Percentiles rank a stretch among this genome's conserved stretches.
Conservation (phyloP, 331 rosid genomes). For the Acacia pycnantha region DNA sequence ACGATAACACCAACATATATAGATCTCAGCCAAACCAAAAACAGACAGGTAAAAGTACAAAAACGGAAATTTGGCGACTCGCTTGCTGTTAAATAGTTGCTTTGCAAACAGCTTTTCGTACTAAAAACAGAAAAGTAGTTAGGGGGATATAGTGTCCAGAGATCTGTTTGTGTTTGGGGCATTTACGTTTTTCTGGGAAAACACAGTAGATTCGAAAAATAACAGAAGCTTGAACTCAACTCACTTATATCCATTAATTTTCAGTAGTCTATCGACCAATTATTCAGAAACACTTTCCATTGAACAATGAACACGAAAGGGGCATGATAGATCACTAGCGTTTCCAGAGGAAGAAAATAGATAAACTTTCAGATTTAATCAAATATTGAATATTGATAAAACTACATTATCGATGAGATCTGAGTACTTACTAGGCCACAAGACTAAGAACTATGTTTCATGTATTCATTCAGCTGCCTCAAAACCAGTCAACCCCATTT, state of each 20-base stretch:
- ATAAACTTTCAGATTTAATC: conserved; percentile 15
- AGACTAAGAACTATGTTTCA: conserved; percentile 35
- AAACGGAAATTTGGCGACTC: neutral
- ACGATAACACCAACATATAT: neutral
- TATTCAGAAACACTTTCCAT: neutral
- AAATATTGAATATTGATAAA: conserved; percentile 3
- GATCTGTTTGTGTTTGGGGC: conserved; percentile 8
- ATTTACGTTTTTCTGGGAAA: neutral
- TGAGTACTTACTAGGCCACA: conserved; percentile 57
- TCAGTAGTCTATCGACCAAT: conserved; percentile 21
- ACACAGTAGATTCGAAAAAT: neutral
- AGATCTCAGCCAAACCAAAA: neutral
- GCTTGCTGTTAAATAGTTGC: neutral
- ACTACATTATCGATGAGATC: conserved; percentile 61
- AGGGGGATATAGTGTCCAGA: neutral
- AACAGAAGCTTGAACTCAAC: neutral
- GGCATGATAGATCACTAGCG: neutral
- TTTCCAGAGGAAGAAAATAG: neutral
- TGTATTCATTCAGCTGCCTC: conserved; percentile 37
- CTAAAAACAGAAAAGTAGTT: neutral
- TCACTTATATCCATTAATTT: neutral
- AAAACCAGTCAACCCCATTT: conserved; percentile 42
- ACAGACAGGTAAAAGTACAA: neutral
- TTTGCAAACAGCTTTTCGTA: conserved; percentile 4
- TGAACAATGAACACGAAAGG: neutral